Percentiles rank a stretch among this genome's conserved stretches.
These are phyloP conservation scores for Chaetomiaceae sp. DNA, from an alignment of 2,329 filamentous ascomycete genomes.

Conservation along the genomic window DNA sequence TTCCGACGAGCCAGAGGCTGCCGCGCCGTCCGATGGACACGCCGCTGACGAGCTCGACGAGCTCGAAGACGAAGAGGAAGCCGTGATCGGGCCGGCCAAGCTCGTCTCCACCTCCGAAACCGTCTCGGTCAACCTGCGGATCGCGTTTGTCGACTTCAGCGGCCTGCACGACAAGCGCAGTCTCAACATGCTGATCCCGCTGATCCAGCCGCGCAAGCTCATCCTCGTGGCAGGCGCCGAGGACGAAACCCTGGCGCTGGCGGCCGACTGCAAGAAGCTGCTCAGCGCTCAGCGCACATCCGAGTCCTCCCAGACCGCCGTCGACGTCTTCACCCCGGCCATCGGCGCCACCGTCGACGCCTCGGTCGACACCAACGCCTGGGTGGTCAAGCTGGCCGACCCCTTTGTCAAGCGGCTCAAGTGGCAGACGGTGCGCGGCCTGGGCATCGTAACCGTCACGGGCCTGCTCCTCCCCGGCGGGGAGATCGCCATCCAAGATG, in stretches of 20 bases:
- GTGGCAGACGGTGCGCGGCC: slow-evolving; percentile 88
- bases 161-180: slow-evolving; percentile 91
- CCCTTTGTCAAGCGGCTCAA: slow-evolving; percentile 78
- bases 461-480: slow-evolving; percentile 49
- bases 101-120: slow-evolving; percentile 59
- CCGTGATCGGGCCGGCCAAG: slow-evolving; percentile 65
- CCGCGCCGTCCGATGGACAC: slow-evolving; percentile 33
- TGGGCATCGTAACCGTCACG: slow-evolving; percentile 90
- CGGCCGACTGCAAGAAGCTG: slow-evolving; percentile 71
- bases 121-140: slow-evolving; percentile 65
- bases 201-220: slow-evolving; percentile 90
- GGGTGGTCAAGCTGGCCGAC: slow-evolving; percentile 88
- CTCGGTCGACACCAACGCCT: slow-evolving; percentile 95
- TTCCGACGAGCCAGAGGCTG: slow-evolving; percentile 44
- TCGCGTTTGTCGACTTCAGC: slow-evolving; percentile 87
- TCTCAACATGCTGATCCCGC: slow-evolving; percentile 87
- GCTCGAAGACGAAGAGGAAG: slow-evolving; percentile 52
- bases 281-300: slow-evolving; percentile 39
- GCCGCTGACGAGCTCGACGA: slow-evolving; percentile 53
- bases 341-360: slow-evolving; percentile 76
- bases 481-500: slow-evolving; percentile 45
- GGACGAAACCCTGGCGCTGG: slow-evolving; percentile 73
- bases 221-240: slow-evolving; percentile 81
- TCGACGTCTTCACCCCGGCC: slow-evolving; percentile 76
- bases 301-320: slow-evolving; percentile 35